These are phyloP conservation scores for Wickerhamomyces silvicola DNA, from an alignment of 805 yeast species.

Conservation along the genomic window DNA sequence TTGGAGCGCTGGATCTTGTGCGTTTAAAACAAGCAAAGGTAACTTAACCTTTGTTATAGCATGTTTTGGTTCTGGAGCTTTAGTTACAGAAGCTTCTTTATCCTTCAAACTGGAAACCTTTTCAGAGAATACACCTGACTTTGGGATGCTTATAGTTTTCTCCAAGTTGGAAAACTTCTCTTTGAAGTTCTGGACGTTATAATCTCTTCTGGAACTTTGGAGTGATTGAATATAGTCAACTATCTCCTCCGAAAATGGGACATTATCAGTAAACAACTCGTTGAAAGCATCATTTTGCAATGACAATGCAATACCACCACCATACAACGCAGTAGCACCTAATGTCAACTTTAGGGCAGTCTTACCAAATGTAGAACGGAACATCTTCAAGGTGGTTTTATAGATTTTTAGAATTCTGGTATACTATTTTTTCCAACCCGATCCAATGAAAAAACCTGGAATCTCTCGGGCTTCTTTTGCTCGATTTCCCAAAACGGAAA, in stretches of 20 bases:
- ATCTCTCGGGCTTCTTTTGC: not conserved
- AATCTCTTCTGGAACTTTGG: conserved; percentile 18
- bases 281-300: conserved; percentile 52
- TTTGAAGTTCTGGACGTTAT: conserved; percentile 29
- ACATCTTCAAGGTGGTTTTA: conserved; percentile 10
- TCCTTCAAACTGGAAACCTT: conserved; percentile 24
- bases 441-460: not conserved
- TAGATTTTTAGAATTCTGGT: not conserved
- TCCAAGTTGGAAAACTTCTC: conserved; percentile 33
- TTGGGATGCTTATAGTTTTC: conserved; percentile 32
- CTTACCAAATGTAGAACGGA: conserved; percentile 26
- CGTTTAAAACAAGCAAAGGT: conserved; percentile 24
- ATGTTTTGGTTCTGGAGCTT: conserved; percentile 8
- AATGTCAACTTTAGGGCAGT: conserved; percentile 24
- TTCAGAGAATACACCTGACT: conserved; percentile 31
- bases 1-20: conserved; percentile 23
- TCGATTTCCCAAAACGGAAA: not conserved
- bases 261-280: conserved; percentile 53
- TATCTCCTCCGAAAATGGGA: conserved; percentile 56
- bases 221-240: conserved; percentile 43
- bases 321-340: conserved; percentile 37
- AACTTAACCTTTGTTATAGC: conserved; percentile 10
- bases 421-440: too few species aligned
- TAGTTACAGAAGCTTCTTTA: conserved; percentile 6
- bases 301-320: conserved; percentile 54